Evolutionary conservation across 169 alveolate genomes (phyloP).

Genomic region (Plasmodium adleri): DNA sequence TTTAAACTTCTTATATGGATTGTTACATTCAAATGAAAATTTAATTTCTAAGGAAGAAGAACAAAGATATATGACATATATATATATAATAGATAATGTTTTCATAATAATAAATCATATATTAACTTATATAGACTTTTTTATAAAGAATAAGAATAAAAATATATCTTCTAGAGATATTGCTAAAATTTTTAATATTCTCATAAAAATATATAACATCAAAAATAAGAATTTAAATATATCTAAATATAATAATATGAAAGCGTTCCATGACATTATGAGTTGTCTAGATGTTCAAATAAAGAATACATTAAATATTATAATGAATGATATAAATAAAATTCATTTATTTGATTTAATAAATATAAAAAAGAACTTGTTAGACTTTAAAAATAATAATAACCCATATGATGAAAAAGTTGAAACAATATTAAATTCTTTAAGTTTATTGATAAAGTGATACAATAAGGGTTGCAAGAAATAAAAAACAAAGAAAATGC

Average conservation of each 20-base stretch:
- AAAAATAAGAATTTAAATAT: neutral
- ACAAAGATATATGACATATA: neutral
- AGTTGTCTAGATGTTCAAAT: constrained; percentile 7
- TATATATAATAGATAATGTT: constrained; percentile 15
- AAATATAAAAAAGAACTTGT: constrained; percentile 13
- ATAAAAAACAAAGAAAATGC: constrained; percentile 10
- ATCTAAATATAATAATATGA: neutral
- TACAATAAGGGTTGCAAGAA: neutral
- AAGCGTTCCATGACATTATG: neutral
- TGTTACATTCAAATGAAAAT: neutral
- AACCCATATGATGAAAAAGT: constrained; percentile 8
- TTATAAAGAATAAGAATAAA: constrained; percentile 35
- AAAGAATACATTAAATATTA: constrained; percentile 3
- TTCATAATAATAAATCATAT: constrained; percentile 26
- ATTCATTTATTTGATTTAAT: constrained; percentile 42
- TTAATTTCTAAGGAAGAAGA: neutral
- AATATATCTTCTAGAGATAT: constrained; percentile 56
- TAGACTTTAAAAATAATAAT: constrained; percentile 1
- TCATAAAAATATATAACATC: constrained; percentile 12
- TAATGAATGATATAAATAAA: constrained; percentile 13
- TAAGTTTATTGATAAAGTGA: neutral
- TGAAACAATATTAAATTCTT: constrained; percentile 29
- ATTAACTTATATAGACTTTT: constrained; percentile 33
- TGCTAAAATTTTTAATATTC: constrained; percentile 60
- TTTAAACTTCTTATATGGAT: constrained; percentile 21